Evolutionary conservation across 257 asterid genomes (phyloP).

Genomic region (Fraxinus cuspidata): DNA sequence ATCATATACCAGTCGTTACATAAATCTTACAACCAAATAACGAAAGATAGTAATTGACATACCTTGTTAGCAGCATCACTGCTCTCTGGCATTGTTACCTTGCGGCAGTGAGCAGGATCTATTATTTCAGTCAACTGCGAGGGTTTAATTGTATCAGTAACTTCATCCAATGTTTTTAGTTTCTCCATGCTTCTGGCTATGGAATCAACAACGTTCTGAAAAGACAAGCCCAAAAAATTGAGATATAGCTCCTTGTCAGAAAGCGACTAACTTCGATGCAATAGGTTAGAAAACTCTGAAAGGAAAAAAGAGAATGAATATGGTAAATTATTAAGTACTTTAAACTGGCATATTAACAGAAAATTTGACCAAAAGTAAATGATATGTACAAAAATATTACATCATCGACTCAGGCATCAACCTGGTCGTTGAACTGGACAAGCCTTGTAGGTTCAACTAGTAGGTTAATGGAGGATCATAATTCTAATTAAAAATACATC

Average conservation of each 20-base stretch:
- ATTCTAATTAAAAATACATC: too few species aligned
- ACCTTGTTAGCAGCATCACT: conserved; percentile 79
- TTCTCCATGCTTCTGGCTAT: conserved; percentile 80
- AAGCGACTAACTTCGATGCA: conserved; percentile 17
- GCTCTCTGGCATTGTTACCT: conserved; percentile 87
- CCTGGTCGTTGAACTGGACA: background rate
- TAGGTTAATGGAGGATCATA: background rate
- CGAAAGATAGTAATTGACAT: conserved; percentile 18
- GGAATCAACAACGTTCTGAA: conserved; percentile 88
- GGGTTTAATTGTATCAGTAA: conserved; percentile 63
- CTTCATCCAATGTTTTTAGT: conserved; percentile 76
- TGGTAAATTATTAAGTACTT: background rate
- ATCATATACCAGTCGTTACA: conserved; percentile 18
- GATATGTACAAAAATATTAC: background rate
- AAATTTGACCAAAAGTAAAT: background rate
- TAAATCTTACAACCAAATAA: conserved; percentile 13
- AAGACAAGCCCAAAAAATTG: conserved; percentile 9
- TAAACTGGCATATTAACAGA: background rate
- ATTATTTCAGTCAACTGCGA: conserved; percentile 88
- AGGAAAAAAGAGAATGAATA: background rate
- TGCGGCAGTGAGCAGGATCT: conserved; percentile 82
- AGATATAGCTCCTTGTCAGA: conserved; percentile 10
- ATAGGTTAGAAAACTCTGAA: background rate
- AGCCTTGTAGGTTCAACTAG: background rate
- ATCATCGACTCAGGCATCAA: background rate